These are phyloP conservation scores for Cokeromyces recurvatus DNA, from an alignment of 371 early-diverging fungal genomes.

Conservation along the genomic window DNA sequence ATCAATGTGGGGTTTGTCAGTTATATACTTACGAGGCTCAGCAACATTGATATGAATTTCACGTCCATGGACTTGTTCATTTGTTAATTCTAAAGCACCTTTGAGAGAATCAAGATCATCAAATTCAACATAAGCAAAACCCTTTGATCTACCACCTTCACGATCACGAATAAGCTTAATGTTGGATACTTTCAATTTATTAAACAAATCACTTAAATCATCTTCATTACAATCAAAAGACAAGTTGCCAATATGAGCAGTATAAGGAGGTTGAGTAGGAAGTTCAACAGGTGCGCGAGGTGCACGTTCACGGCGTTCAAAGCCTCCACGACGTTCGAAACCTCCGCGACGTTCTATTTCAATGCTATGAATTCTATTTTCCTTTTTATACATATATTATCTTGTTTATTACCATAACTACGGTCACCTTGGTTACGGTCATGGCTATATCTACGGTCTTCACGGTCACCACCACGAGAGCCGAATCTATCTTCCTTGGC, in stretches of 20 bases:
- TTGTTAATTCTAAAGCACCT: constrained; percentile 68
- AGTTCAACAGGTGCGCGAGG: constrained; percentile 61
- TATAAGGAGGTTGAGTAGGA: constrained; percentile 86
- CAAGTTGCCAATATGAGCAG: constrained; percentile 85
- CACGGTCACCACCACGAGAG: constrained; percentile 16
- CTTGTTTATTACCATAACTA: constrained; percentile 2
- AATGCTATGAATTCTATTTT: no score
- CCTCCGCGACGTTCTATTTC: constrained; percentile 12
- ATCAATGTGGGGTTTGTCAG: no score
- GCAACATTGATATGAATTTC: constrained; percentile 82
- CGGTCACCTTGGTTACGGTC: no score
- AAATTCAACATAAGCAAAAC: constrained; percentile 94
- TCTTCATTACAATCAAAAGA: constrained; percentile 76
- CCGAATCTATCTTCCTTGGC: constrained; percentile 16
- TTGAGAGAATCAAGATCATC: constrained; percentile 76
- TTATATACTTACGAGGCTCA: constrained; percentile 68
- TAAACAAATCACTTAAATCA: constrained; percentile 71
- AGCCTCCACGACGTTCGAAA: constrained; percentile 25
- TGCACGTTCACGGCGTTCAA: constrained; percentile 31
- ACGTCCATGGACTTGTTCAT: constrained; percentile 63
- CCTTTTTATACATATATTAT: no score
- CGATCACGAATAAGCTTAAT: constrained; percentile 73
- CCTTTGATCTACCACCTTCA: constrained; percentile 72
- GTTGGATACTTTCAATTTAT: constrained; percentile 54
- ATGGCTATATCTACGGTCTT: constrained; percentile 15